Base-by-base conservation (phyloP, 2,329 filamentous ascomycete genomes). In the Colletotrichum plurivorum region DNA sequence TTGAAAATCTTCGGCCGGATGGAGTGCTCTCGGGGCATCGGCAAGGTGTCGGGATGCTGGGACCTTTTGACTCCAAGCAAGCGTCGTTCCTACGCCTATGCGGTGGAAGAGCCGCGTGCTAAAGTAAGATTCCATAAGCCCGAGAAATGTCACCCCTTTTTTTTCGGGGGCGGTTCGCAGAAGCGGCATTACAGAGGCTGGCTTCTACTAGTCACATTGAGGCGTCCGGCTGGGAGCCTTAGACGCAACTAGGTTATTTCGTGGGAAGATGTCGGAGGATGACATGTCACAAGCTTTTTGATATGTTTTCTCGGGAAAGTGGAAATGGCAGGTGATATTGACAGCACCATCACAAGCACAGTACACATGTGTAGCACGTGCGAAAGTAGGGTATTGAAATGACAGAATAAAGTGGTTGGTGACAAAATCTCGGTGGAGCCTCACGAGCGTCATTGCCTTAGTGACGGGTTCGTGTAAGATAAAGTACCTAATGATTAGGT, bases 11-110 rank as follows among this genome's bases (percentile, higher is more conserved):
- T 65, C 54, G 66, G 62, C 55, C 66, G 66, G 54, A 69, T 36
- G 66, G 55, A 51, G 51, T 18, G 36, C 25, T 5, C n/a, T 69
- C 49, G 55, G 55, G 54, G 51, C 62, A 63, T 66, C 61, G 66
- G 62, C 31, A 66, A 55, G 25, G 43, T 20, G 49, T 69, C 62
- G 55, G 66, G 22, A 41, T 66, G 51, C 51, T 54, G 39, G 46
- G 41, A 41, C 31, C 22, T n/a, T n/a, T n/a, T n/a, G 39, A 65
- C 41, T 51, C 25, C 54, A 55, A 25, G 43, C 22, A 52, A 64
- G 54, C 57, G 51, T 18, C n/a, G 10, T 46, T 15, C 15, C 10
- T 36, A 36, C 31, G 31, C 10, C 9, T 36, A 36, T 9, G 15
- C 41, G 16, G 10, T 54, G 41, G 25, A 27, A 4, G 20, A 52